Evolutionary conservation across 345 rosid genomes (phyloP).

Genomic region (Syzygium aqueum): DNA sequence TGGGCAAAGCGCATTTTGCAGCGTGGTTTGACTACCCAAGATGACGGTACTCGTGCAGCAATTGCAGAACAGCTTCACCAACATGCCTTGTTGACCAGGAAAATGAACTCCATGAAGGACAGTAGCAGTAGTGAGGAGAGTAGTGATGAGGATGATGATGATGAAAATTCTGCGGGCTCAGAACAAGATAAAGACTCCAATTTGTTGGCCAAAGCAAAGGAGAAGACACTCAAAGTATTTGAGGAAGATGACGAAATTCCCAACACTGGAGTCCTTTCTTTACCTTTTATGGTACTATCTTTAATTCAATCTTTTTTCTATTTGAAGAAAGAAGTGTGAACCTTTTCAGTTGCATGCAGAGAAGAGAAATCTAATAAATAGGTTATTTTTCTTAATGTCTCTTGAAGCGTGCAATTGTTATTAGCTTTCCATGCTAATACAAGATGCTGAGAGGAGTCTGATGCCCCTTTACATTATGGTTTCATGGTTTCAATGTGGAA

Average conservation of each 20-base stretch:
- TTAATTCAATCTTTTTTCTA: not conserved
- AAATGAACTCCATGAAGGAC: slow-evolving; percentile 64
- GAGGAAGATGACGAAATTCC: slow-evolving; percentile 63
- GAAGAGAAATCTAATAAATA: not conserved
- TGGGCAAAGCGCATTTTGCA: slow-evolving; percentile 70
- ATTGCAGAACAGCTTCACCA: slow-evolving; percentile 75
- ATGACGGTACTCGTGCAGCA: slow-evolving; percentile 82
- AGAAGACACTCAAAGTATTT: slow-evolving; percentile 54
- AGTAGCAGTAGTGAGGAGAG: slow-evolving; percentile 39
- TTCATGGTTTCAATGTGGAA: not conserved
- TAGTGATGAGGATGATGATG: slow-evolving; percentile 60
- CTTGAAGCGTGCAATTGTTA: not conserved
- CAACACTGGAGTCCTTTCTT: slow-evolving; percentile 63
- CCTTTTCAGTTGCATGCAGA: not conserved
- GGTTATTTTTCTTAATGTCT: not conserved
- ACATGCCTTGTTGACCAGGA: slow-evolving; percentile 71
- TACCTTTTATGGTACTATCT: slow-evolving; percentile 87
- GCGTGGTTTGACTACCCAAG: slow-evolving; percentile 67
- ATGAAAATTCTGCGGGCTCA: slow-evolving; percentile 25
- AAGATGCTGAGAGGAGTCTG: not conserved
- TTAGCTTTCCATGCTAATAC: not conserved
- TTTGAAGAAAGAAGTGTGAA: not conserved
- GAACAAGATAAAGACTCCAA: slow-evolving; percentile 47
- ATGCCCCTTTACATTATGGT: not conserved
- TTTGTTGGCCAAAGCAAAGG: slow-evolving; percentile 56